These are phyloP conservation scores for Penicillium bialowiezense DNA, from an alignment of 495 filamentous ascomycete genomes.

Conservation along the genomic window DNA sequence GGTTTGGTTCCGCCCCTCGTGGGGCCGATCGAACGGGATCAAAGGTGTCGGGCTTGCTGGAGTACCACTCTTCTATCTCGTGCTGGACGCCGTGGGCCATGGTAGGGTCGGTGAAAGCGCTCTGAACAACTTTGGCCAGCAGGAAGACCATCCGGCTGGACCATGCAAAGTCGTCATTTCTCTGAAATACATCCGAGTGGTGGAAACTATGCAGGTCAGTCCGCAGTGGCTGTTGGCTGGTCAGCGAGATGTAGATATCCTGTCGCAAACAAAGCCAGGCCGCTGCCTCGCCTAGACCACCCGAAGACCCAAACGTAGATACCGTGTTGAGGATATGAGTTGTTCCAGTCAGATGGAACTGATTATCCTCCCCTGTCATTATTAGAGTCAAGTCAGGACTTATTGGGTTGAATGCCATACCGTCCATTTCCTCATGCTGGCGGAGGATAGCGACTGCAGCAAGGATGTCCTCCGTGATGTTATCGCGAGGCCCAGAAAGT, in stretches of 20 bases:
- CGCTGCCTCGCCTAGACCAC: constrained; percentile 29
- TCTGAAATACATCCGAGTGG: constrained; percentile 22
- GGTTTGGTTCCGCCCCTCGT: constrained; percentile 6
- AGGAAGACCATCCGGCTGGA: constrained; percentile 29
- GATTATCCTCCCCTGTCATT: constrained; percentile 27
- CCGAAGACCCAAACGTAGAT: constrained; percentile 24
- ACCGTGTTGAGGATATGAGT: constrained; percentile 30
- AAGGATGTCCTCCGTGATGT: constrained; percentile 27
- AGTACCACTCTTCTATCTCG: constrained; percentile 25
- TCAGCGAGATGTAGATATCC: constrained; percentile 29
- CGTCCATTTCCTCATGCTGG: constrained; percentile 33
- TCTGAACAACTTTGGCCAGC: constrained; percentile 23
- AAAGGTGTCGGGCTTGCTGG: constrained; percentile 24
- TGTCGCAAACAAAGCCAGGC: constrained; percentile 33
- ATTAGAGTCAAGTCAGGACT: neutral
- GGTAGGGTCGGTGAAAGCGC: constrained; percentile 12
- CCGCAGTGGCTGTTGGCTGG: constrained; percentile 21
- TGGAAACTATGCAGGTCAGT: constrained; percentile 25
- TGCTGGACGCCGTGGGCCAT: neutral
- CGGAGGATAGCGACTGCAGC: constrained; percentile 29
- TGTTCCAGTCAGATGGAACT: constrained; percentile 30
- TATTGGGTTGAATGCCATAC: constrained; percentile 3
- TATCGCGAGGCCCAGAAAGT: constrained; percentile 17
- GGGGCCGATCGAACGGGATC: constrained; percentile 17
- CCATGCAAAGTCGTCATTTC: constrained; percentile 31